Conservation (phyloP, 1,284 basidiomycete species). For the Moesziomyces sp. region DNA sequence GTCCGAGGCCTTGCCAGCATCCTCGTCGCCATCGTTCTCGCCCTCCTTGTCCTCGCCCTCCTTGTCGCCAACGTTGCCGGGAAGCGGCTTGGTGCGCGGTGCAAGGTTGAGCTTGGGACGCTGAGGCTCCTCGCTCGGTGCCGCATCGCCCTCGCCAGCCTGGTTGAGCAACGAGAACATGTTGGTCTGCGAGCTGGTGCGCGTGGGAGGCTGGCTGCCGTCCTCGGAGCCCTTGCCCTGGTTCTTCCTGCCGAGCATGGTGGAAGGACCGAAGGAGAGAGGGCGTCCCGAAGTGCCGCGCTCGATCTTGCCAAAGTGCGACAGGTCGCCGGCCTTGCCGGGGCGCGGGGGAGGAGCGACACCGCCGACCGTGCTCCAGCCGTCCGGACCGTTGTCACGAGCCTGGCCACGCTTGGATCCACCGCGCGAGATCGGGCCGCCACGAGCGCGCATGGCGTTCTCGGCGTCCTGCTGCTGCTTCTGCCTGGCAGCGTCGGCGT, state of each 20-base stretch:
- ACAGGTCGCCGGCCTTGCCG: slow-evolving; percentile 84
- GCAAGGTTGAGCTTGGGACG: slow-evolving; percentile 80
- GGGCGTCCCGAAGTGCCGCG: slow-evolving; percentile 69
- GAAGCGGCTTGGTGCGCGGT: slow-evolving; percentile 74
- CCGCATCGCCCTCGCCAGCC: slow-evolving; percentile 35
- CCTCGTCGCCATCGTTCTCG: slow-evolving; percentile 67
- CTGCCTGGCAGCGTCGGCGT: slow-evolving; percentile 76
- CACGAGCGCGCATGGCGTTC: slow-evolving; percentile 70
- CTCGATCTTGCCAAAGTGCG: slow-evolving; percentile 80
- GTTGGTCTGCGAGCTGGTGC: slow-evolving; percentile 81
- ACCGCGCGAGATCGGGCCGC: slow-evolving; percentile 79
- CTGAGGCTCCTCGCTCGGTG: slow-evolving; percentile 71
- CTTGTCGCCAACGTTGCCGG: slow-evolving; percentile 63
- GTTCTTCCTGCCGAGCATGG: slow-evolving; percentile 77
- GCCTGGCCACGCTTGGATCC: slow-evolving; percentile 85
- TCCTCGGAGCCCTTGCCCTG: slow-evolving; percentile 70
- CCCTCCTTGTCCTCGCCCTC: slow-evolving; percentile 61
- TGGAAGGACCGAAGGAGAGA: slow-evolving; percentile 76
- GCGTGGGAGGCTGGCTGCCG: slow-evolving; percentile 76
- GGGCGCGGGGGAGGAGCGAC: slow-evolving; percentile 71
- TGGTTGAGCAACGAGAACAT: slow-evolving; percentile 75
- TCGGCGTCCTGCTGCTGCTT: slow-evolving; percentile 56
- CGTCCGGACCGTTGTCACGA: slow-evolving; percentile 72
- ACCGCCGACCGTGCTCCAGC: slow-evolving; percentile 84
- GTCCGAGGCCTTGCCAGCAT: slow-evolving; percentile 72